Base-by-base conservation (phyloP, 2,329 filamentous ascomycete species). In the Ophiostoma tasmaniense region DNA sequence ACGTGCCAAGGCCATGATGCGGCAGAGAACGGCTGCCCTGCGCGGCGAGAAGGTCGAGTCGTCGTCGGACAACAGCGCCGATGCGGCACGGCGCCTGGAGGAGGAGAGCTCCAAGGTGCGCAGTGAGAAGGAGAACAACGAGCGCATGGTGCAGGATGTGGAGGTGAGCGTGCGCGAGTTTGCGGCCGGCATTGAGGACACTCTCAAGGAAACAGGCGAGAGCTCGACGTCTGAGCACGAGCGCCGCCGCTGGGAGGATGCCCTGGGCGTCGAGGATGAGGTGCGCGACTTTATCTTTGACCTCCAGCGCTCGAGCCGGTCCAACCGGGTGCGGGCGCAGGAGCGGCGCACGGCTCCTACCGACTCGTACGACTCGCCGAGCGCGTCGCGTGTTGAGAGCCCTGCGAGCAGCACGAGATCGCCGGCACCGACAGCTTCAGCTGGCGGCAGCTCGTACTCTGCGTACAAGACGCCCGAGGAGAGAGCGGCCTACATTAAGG, bases 221-320 rank as follows among this genome's bases (percentile, higher is more conserved):
- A 90, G 89, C 74, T 89, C 88, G 52, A 87, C 89, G 2, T 91
- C 89, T 71, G 92, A 97, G 78, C 93, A 97, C 76, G 95, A 99
- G 81, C 89, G 87, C 75, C 88, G 95, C 71, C 87, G 95, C 71
- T 99, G 95, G 95, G 93, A 99, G 74, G 95, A 99, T 79, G 95
- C 88, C 11, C 84, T 99, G 50, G 95, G 95, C 35, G 95, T 99
- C 35, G 95, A 99, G 76, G 94, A 99, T 75, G 93, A 97, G 75
- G 90, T 98, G 71, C 92, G 93, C 75, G 95, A 99, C 76, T 98
- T 99, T 78, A 99, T 99, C 77, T 98, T 95, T 76, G 95, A 98
- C 74, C 82, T 99, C 67, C 93, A 97, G 77, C 88, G 94, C 71
- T 91, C 89, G 71, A 96, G 92, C 77, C 88, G 93, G 73, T 85